Conservation (phyloP, 441 rosid genomes). For the Manihot esculenta region DNA sequence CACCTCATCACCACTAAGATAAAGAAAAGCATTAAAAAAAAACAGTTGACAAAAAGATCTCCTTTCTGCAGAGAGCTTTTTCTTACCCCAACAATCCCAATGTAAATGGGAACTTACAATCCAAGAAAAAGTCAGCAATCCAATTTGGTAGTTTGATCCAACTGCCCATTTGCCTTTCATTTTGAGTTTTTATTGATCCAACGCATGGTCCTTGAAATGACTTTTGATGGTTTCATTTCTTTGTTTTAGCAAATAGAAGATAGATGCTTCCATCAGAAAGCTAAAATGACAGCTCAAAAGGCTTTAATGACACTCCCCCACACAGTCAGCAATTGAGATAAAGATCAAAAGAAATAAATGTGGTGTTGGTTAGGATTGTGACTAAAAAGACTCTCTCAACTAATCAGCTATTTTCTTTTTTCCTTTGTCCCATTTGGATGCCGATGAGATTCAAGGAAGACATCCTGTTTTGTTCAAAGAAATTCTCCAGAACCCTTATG, state of each 20-base stretch:
- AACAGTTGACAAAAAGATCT: too few relatives aligned
- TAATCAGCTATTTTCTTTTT: slow-evolving; percentile 11
- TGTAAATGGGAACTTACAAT: background rate
- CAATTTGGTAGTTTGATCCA: slow-evolving; percentile 13
- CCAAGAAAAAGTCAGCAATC: background rate
- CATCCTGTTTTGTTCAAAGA: background rate
- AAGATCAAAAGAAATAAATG: background rate
- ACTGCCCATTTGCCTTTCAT: slow-evolving; percentile 10
- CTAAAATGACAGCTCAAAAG: slow-evolving; percentile 38
- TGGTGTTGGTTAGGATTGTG: slow-evolving; percentile 17
- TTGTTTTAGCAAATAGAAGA: background rate
- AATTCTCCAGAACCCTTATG: background rate
- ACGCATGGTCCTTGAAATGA: background rate
- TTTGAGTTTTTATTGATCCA: slow-evolving; percentile 10
- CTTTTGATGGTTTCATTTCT: background rate
- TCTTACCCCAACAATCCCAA: background rate
- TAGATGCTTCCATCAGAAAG: slow-evolving; percentile 38
- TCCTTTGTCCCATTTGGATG: slow-evolving; percentile 5
- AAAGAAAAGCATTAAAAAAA: background rate
- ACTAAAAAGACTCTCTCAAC: slow-evolving; percentile 14
- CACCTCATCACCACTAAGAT: slow-evolving; percentile 6
- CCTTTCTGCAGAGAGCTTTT: background rate
- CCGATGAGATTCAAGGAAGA: background rate
- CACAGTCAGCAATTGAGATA: background rate
- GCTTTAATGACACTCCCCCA: slow-evolving; percentile 25